phyloP scores from a whole-genome alignment of 1,284 basidiomycete genomes.

The Irpex sp. region DNA sequence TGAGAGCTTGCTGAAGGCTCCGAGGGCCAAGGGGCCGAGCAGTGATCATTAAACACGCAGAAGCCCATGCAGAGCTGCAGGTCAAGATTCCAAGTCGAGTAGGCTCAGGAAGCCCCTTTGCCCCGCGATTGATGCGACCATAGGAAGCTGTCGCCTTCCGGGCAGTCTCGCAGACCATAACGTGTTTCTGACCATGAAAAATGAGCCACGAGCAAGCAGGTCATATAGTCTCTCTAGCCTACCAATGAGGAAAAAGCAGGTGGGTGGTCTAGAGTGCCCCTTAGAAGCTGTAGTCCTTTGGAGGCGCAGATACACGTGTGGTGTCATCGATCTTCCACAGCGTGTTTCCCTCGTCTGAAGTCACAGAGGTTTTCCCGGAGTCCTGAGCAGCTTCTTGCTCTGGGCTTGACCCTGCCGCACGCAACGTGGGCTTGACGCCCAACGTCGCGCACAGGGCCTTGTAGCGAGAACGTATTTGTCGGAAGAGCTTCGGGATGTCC shows the following conservation, averaged over 20 bases:
- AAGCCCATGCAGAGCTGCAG: background rate
- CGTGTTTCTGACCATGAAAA: background rate
- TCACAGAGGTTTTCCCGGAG: slow-evolving; percentile 5
- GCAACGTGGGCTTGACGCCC: slow-evolving; percentile 67
- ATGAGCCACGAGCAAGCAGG: background rate
- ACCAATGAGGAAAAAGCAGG: background rate
- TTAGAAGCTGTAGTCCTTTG: slow-evolving; percentile 13
- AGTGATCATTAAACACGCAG: background rate
- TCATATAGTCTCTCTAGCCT: background rate
- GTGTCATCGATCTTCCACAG: slow-evolving; percentile 7
- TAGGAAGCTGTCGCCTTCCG: background rate
- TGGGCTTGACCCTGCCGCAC: slow-evolving; percentile 26
- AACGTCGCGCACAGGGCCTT: slow-evolving; percentile 81
- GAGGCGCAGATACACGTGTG: background rate
- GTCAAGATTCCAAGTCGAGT: background rate
- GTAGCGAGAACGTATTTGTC: slow-evolving; percentile 86
- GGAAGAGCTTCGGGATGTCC: slow-evolving; percentile 74
- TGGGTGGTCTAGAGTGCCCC: background rate
- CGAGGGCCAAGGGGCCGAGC: background rate
- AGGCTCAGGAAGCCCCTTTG: background rate
- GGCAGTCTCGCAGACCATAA: background rate
- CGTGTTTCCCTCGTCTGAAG: background rate
- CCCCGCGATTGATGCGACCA: background rate
- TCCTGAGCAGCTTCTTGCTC: slow-evolving; percentile 13
- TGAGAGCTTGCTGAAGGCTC: background rate